A percentile compares a stretch with the other conserved stretches of the same genome.
Evolutionary conservation across 2,329 filamentous ascomycete genomes (phyloP).

Genomic region (Xylaria polymorpha): DNA sequence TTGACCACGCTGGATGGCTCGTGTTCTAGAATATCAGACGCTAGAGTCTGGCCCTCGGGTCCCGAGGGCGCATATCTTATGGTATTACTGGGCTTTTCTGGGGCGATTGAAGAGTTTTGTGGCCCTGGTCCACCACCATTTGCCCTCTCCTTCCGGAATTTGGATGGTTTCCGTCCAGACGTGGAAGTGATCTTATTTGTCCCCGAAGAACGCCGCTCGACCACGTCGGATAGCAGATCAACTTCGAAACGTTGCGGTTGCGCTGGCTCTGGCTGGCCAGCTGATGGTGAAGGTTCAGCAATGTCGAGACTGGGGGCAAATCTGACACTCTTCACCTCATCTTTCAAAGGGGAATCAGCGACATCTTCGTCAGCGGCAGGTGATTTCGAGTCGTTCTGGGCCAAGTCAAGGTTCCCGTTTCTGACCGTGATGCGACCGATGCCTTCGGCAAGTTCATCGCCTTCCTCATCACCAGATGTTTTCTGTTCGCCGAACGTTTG

Average conservation of each 20-base stretch:
- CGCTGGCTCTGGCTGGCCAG: constrained; percentile 37
- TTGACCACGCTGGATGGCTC: constrained; percentile 51
- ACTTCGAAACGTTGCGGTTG: constrained; percentile 46
- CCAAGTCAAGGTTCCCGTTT: constrained; percentile 43
- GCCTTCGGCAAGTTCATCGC: constrained; percentile 54
- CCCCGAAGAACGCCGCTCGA: constrained; percentile 56
- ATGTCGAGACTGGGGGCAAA: constrained; percentile 49
- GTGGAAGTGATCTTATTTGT: constrained; percentile 30
- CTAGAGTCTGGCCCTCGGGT: constrained; percentile 66
- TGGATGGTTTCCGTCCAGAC: constrained; percentile 59
- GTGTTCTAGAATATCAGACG: constrained; percentile 69
- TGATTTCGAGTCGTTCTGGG: constrained; percentile 31
- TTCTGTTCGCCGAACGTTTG: constrained; percentile 52
- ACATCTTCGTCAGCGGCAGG: constrained; percentile 39
- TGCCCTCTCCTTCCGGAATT: constrained; percentile 61
- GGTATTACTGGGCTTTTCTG: constrained; percentile 58
- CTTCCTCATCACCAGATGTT: constrained; percentile 56
- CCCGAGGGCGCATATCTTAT: constrained; percentile 58
- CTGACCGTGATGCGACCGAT: constrained; percentile 53
- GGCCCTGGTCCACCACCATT: constrained; percentile 28
- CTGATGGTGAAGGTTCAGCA: constrained; percentile 46
- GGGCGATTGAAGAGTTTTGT: constrained; percentile 44
- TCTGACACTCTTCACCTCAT: constrained; percentile 45
- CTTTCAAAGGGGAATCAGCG: constrained; percentile 9
- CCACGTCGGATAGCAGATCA: constrained; percentile 64